phyloP scores from a whole-genome alignment of 2,329 filamentous ascomycete species.

The Graphilbum sp. region DNA sequence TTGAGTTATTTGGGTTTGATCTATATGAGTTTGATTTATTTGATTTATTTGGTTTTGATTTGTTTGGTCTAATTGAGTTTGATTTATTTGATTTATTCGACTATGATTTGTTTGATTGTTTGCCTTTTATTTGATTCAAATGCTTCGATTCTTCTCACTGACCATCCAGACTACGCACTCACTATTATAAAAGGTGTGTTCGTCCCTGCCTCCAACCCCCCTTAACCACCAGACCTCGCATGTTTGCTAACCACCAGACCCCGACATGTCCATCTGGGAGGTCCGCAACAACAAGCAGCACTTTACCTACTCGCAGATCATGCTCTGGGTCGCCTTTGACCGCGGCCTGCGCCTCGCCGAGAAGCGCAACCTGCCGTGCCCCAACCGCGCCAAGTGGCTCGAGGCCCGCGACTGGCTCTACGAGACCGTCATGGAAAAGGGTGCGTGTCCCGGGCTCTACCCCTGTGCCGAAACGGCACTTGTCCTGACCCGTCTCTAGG shows the following conservation, averaged over 20 bases:
- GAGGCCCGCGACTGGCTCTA: conserved; percentile 50
- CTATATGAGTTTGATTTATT: too few relatives aligned
- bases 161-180: conserved; percentile 44
- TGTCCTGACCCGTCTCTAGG: conserved; percentile 20
- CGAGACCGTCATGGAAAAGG: conserved; percentile 63
- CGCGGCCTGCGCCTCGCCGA: conserved; percentile 57
- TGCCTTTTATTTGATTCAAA: too few relatives aligned
- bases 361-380: conserved; percentile 61
- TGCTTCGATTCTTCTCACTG: too few relatives aligned
- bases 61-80: too few relatives aligned
- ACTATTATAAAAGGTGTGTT: conserved; percentile 41
- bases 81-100: too few relatives aligned
- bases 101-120: too few relatives aligned
- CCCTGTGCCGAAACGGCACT: too few relatives aligned
- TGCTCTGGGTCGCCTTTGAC: conserved; percentile 72
- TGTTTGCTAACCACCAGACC: conserved; percentile 25
- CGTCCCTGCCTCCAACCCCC: background rate
- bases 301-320: conserved; percentile 68
- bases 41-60: too few relatives aligned
- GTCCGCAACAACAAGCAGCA: conserved; percentile 60
- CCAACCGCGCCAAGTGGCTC: conserved; percentile 50
- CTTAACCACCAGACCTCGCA: too few relatives aligned
- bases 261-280: conserved; percentile 76
- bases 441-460: conserved; percentile 13
- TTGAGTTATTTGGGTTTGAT: too few relatives aligned